Conservation (phyloP, 163 green algal genomes). For the Scenedesmus sp. region DNA sequence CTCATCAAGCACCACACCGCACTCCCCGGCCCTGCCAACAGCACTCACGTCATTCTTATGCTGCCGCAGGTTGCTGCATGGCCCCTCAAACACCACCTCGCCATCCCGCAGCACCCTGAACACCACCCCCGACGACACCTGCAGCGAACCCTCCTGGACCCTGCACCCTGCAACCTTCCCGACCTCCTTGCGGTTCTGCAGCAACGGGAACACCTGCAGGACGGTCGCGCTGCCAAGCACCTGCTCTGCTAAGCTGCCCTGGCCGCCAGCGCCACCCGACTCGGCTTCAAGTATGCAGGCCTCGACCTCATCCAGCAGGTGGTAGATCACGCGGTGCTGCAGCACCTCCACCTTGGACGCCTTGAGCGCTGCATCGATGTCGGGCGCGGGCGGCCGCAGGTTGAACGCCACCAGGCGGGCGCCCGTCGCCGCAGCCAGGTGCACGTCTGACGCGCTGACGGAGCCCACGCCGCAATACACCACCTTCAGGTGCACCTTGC, state of each 20-base stretch:
- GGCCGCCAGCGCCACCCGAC: conserved; percentile 42
- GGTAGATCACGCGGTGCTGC: conserved; percentile 90
- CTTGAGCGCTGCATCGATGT: conserved; percentile 70
- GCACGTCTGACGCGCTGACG: conserved; percentile 85
- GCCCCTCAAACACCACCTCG: conserved; percentile 79
- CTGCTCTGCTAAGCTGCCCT: conserved; percentile 54
- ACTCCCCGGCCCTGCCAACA: conserved; percentile 90
- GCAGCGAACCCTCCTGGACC: conserved; percentile 48
- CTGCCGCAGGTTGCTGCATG: conserved; percentile 80
- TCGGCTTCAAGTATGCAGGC: conserved; percentile 62
- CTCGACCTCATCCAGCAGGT: conserved; percentile 87
- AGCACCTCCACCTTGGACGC: conserved; percentile 68
- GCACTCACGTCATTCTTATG: conserved; percentile 87
- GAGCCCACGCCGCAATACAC: conserved; percentile 86
- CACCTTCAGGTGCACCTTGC: conserved; percentile 62
- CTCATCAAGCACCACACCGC: conserved; percentile 86
- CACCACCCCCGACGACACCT: conserved; percentile 76
- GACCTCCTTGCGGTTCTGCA: conserved; percentile 42
- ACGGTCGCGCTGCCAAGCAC: conserved; percentile 63
- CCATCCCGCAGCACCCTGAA: conserved; percentile 80
- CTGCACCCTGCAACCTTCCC: conserved; percentile 56
- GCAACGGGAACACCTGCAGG: conserved; percentile 64
- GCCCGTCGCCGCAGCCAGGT: conserved; percentile 80
- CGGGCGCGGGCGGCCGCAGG: conserved; percentile 54
- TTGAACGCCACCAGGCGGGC: conserved; percentile 91